Evolutionary conservation across 257 asterid genomes (phyloP).

Genomic region (Solanum appendiculatum): DNA sequence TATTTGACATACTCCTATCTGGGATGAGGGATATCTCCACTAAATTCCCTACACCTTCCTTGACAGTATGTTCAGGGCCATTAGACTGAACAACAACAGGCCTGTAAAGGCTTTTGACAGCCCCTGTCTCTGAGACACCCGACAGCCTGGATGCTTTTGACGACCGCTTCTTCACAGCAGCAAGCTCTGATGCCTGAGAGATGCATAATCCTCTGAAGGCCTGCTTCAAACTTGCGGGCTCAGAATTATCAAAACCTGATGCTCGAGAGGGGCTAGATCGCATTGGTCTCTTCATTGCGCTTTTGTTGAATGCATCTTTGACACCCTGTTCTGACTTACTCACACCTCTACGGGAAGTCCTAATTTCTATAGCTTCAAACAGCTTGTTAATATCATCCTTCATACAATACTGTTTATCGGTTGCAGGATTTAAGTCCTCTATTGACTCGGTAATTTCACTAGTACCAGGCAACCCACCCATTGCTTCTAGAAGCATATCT

Average conservation of each 20-base stretch:
- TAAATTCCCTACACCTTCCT: constrained; percentile 28
- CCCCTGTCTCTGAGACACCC: constrained; percentile 31
- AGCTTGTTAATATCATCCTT: constrained; percentile 68
- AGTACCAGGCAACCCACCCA: constrained; percentile 23
- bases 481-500: constrained; percentile 11
- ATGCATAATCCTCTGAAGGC: constrained; percentile 90
- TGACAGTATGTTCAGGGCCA: constrained; percentile 19
- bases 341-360: constrained; percentile 24
- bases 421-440: constrained; percentile 21
- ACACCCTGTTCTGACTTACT: constrained; percentile 16
- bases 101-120: constrained; percentile 33
- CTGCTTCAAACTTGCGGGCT: constrained; percentile 73
- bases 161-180: constrained; percentile 63
- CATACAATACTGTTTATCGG: constrained; percentile 26
- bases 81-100: constrained; percentile 25
- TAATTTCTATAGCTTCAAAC: constrained; percentile 60
- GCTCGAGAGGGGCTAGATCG: constrained; percentile 35
- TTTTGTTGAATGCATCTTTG: constrained; percentile 30
- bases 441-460: constrained; percentile 56
- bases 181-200: constrained; percentile 96
- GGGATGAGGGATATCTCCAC: constrained; percentile 53
- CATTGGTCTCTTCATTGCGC: constrained; percentile 90
- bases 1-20: constrained; percentile 28
- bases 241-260: constrained; percentile 63
- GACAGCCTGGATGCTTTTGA: constrained; percentile 39